A percentile compares a stretch with the other conserved stretches of the same genome.
These are phyloP conservation scores for Sphaceloma murrayae DNA, from an alignment of 2,329 filamentous ascomycete genomes.

Conservation along the genomic window DNA sequence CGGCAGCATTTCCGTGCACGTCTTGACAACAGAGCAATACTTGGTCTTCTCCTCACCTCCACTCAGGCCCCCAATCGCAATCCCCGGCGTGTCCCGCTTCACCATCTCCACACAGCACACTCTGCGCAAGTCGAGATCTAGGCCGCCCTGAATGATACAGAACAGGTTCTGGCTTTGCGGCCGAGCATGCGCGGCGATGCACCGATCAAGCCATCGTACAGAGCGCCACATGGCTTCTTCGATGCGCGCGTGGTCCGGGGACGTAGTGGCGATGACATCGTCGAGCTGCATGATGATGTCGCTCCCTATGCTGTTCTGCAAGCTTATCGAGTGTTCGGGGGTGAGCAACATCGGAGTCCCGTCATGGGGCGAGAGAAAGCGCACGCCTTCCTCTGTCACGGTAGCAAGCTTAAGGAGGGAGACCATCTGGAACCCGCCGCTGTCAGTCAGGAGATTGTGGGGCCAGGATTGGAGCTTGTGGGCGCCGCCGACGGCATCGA, in stretches of 20 bases:
- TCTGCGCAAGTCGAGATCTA: constrained; percentile 75
- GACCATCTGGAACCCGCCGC: constrained; percentile 89
- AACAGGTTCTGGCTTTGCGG: constrained; percentile 84
- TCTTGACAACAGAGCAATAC: constrained; percentile 70
- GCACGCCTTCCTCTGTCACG: constrained; percentile 90
- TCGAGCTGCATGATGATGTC: constrained; percentile 99
- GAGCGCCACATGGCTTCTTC: constrained; percentile 90
- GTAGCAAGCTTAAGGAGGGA: constrained; percentile 86
- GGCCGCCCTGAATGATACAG: constrained; percentile 94
- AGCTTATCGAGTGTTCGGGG: constrained; percentile 88
- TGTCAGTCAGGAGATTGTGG: constrained; percentile 77
- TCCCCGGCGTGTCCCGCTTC: constrained; percentile 80
- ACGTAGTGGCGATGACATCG: constrained; percentile 94
- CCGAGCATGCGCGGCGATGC: constrained; percentile 79
- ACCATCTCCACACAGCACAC: constrained; percentile 85
- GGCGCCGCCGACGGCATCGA: constrained; percentile 81
- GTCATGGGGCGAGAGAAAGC: constrained; percentile 93
- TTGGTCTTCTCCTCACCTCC: constrained; percentile 90
- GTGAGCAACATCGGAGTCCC: constrained; percentile 93
- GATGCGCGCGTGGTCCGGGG: constrained; percentile 79
- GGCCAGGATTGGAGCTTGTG: constrained; percentile 94
- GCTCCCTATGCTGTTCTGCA: constrained; percentile 94
- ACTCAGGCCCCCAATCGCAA: constrained; percentile 89
- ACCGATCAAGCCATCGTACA: constrained; percentile 90
- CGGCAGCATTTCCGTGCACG: constrained; percentile 72